These are phyloP conservation scores for Actinomortierella wolfii DNA, from an alignment of 371 early-diverging fungal genomes.

Conservation along the genomic window DNA sequence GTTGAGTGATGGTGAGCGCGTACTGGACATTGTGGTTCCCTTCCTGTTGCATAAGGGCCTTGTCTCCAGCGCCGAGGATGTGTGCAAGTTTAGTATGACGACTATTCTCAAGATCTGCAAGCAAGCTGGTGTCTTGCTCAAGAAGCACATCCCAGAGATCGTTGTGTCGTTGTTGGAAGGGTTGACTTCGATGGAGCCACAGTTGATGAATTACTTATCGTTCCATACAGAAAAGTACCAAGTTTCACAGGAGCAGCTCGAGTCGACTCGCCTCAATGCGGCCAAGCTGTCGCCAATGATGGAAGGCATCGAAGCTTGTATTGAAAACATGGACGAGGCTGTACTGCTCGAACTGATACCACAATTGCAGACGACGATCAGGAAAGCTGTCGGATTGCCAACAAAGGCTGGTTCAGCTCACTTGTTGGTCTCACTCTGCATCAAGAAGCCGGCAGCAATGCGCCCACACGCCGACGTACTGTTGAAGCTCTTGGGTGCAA, in stretches of 20 bases:
- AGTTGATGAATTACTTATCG: constrained; percentile 79
- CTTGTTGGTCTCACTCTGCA: constrained; percentile 76
- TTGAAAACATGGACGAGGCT: constrained; percentile 76
- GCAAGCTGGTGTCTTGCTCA: constrained; percentile 72
- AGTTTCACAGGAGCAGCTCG: constrained; percentile 87
- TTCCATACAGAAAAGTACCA: constrained; percentile 89
- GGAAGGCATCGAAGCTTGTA: constrained; percentile 81
- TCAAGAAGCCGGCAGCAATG: constrained; percentile 65
- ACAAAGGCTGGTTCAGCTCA: constrained; percentile 92
- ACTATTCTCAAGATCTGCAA: constrained; percentile 85
- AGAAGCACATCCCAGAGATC: constrained; percentile 74
- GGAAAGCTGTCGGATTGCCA: constrained; percentile 88
- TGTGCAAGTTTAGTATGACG: constrained; percentile 80
- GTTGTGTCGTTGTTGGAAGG: constrained; percentile 80
- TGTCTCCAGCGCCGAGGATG: constrained; percentile 86
- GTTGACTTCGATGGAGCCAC: constrained; percentile 79
- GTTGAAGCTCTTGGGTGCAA: constrained; percentile 77
- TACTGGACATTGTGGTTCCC: constrained; percentile 82
- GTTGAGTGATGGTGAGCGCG: constrained; percentile 64
- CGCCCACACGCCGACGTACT: constrained; percentile 65
- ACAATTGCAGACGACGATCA: constrained; percentile 69
- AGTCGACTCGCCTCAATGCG: constrained; percentile 72
- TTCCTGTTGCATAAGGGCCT: constrained; percentile 86
- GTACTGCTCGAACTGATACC: constrained; percentile 71
- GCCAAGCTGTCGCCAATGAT: constrained; percentile 82